Evolutionary conservation across 352 stramenopile species (phyloP).

Genomic region (Pythium brassicae): DNA sequence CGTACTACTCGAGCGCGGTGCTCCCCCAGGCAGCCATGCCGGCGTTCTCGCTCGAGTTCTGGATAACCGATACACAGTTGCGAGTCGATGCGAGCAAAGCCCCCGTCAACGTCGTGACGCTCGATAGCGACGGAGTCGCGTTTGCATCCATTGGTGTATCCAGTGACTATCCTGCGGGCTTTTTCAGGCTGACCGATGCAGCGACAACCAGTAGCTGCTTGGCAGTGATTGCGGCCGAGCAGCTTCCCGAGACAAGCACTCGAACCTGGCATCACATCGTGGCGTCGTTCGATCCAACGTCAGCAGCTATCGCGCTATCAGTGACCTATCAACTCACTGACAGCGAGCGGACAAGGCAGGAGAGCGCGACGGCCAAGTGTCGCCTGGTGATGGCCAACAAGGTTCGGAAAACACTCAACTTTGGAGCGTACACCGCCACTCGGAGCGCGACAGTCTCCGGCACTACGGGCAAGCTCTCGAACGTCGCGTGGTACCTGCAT

Average conservation of each 20-base stretch:
- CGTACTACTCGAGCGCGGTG: constrained; percentile 51
- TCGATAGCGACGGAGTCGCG: constrained; percentile 4
- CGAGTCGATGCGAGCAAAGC: background rate
- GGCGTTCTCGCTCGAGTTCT: constrained; percentile 66
- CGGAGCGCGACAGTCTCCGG: constrained; percentile 5
- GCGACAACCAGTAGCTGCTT: constrained; percentile 13
- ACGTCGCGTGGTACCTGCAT: constrained; percentile 52
- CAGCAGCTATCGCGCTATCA: constrained; percentile 34
- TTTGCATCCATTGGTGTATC: constrained; percentile 10
- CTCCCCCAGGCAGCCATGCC: constrained; percentile 39
- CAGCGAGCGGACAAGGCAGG: constrained; percentile 9
- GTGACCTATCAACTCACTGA: constrained; percentile 18
- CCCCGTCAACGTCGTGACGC: constrained; percentile 7
- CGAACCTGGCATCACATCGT: constrained; percentile 47
- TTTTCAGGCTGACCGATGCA: constrained; percentile 28
- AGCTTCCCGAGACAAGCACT: background rate
- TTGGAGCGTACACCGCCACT: constrained; percentile 18
- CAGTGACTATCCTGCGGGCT: background rate
- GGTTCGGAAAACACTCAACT: constrained; percentile 26
- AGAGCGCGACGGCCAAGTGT: constrained; percentile 19
- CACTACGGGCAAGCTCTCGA: constrained; percentile 35
- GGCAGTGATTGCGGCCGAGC: constrained; percentile 1
- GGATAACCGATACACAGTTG: constrained; percentile 9
- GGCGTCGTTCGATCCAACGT: constrained; percentile 47
- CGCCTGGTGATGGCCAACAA: constrained; percentile 35